Base-by-base conservation (phyloP, 2,329 filamentous ascomycete species). In the Diaporthe batatas region DNA sequence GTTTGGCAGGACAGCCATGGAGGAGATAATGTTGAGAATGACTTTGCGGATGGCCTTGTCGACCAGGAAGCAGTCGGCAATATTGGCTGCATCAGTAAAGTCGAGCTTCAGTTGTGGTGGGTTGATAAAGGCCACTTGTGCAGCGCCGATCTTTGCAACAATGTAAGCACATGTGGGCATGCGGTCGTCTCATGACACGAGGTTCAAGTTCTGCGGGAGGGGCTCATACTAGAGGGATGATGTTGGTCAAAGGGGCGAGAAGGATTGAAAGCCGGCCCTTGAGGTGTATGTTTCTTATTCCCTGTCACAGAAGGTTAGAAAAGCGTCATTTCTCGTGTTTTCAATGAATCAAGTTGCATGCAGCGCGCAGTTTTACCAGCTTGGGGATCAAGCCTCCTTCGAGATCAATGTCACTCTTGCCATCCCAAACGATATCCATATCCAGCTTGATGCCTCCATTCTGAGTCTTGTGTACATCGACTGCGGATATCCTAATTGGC, bases 61-160 rank as follows among this genome's bases (percentile, higher is more conserved):
- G 34, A 86, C 79, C 8, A 84, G 67, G n/a, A 76, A 79, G 58
- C 80, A 79, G 76, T 86, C 84, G 68, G 84, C 84, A 55, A 86
- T 79, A 72, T 84, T 81, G 47, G 84, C 84, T 6, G 84, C 84
- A 75, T 86, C 81, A 49, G 85, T 86, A 74, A 86, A 87, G 76
- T 85, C 82, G 23, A 87, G 81, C 62, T 84, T 81, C 39, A 87
- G 81, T 36, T 77, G 76, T 0, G 85, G 85, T 1, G 83, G 83
- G 77, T 87, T 87, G 79, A 87, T 84, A 77, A 87, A 87, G 29
- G 85, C 79, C 0, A 87, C 80, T 77, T 87, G 85, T 0, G 82
- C 82, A 18, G 85, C 85, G 4, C 85, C 85, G 53, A 87, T 85
- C 84, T 86, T 34, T 25, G n/a, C 6, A 25, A 10, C 10, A 0